Percentiles rank a stretch among this genome's conserved stretches.
These are phyloP conservation scores for Metarhizium robertsii DNA, from an alignment of 2,329 filamentous ascomycete species.

Conservation along the genomic window DNA sequence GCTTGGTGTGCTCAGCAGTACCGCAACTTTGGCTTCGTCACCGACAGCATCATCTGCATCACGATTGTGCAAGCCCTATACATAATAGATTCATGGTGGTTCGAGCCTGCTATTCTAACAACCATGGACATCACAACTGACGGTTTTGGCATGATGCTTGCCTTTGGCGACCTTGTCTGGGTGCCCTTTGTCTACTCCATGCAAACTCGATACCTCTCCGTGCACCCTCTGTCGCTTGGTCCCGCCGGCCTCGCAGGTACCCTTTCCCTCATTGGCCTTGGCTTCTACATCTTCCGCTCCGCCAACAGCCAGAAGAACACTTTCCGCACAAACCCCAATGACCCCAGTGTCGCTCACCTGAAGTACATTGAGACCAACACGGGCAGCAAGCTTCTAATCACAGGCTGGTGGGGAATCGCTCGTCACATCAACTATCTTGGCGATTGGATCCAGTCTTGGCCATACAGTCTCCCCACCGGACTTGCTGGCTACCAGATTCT, in stretches of 20 bases:
- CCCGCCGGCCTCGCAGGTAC: slow-evolving; percentile 54
- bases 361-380: slow-evolving; percentile 77
- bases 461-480: slow-evolving; percentile 79
- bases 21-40: slow-evolving; percentile 70
- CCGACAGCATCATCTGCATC: slow-evolving; percentile 77
- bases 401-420: slow-evolving; percentile 88
- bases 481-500: slow-evolving; percentile 72
- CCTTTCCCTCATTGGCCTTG: slow-evolving; percentile 55
- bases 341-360: slow-evolving; percentile 70
- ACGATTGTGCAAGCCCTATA: slow-evolving; percentile 73
- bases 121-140: slow-evolving; percentile 93
- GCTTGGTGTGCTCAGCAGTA: slow-evolving; percentile 85
- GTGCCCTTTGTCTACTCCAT: slow-evolving; percentile 82
- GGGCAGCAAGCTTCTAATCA: slow-evolving; percentile 71
- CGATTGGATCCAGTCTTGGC: slow-evolving; percentile 91
- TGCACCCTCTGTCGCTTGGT: slow-evolving; percentile 74
- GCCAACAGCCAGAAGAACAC: slow-evolving; percentile 92
- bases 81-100: slow-evolving; percentile 74
- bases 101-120: slow-evolving; percentile 81
- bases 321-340: slow-evolving; percentile 79
- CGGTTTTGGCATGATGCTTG: slow-evolving; percentile 90
- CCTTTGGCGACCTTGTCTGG: slow-evolving; percentile 90
- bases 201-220: slow-evolving; percentile 75
- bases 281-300: slow-evolving; percentile 90
- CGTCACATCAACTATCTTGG: slow-evolving; percentile 95